Base-by-base conservation (phyloP, 768 basidiomycete genomes). In the Boletus sp. region DNA sequence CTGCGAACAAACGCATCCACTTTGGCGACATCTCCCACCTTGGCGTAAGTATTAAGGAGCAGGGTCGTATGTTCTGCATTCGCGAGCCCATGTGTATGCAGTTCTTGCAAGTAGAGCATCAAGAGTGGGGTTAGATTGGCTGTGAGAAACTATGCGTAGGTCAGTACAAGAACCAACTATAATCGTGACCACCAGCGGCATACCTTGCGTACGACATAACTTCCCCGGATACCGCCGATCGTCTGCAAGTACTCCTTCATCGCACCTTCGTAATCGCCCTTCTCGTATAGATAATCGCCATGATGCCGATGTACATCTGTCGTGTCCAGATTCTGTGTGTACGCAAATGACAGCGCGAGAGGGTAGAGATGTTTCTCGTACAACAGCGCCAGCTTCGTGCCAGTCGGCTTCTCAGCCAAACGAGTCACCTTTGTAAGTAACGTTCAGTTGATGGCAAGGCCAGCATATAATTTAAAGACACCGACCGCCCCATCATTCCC, bases 61-160 rank as follows among this genome's bases (percentile, higher is more conserved):
- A 99, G 84, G 0, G 97, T 98, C 0, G 97, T 99, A 65, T 98
- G 96, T 63, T 98, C 95, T 0, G 93, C 84, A 64, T 96, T 98
- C 29, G 97, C 96, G 7, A 96, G 83, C 0, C 90, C 88, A 1
- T 87, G 78, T 1, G 90, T 79, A 66, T 99, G 97, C 0, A 99
- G 77, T 68, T 96, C 95, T 79, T 98, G 95, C 0, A 99, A 80
- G 70, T 98, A 99, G 1, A 90, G 90, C 30, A 91, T 94, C 49
- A 99, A 87, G 67, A 95, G 93, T 58, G 94, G 89, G 51, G 98
- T 97, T 2, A 95, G 79, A 66, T 98, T 97, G 0, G 96, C 93
- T 60, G 97, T 97, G 35, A 99, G 83, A 72, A 94, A 98, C 95
- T 98, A 54, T 17, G 1, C 2, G 2, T 7, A 38, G 47, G 45